A percentile compares a stretch with the other conserved stretches of the same genome.
These are phyloP conservation scores for Phialophora expanda DNA, from an alignment of 2,329 filamentous ascomycete species.

Conservation along the genomic window DNA sequence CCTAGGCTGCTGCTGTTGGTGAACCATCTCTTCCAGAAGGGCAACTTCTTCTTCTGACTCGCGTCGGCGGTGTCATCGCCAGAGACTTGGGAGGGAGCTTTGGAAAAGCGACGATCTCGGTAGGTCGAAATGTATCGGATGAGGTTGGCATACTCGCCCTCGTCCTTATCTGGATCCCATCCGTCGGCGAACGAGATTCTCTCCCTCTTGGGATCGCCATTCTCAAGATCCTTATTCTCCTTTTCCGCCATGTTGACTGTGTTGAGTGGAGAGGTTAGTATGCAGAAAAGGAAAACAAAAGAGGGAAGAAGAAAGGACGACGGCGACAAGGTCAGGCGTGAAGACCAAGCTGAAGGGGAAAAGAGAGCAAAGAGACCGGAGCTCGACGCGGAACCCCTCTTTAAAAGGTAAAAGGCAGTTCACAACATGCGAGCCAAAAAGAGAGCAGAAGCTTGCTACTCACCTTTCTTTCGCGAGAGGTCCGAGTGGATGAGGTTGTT, in stretches of 20 bases:
- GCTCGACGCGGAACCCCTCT: constrained; percentile 39
- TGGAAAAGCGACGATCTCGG: constrained; percentile 61
- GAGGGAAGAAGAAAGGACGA: constrained; percentile 35
- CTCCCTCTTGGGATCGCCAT: constrained; percentile 41
- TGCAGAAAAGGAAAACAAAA: constrained; percentile 36
- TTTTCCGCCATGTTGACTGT: constrained; percentile 41
- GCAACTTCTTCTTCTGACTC: constrained; percentile 55
- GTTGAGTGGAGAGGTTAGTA: constrained; percentile 40
- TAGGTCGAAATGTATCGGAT: constrained; percentile 72
- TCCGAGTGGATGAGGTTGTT: constrained; percentile 21
- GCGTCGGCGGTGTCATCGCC: constrained; percentile 51
- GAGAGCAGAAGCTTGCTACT: constrained; percentile 34
- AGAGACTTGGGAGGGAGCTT: constrained; percentile 48
- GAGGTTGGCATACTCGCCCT: constrained; percentile 68
- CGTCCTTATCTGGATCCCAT: constrained; percentile 42
- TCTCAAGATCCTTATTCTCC: constrained; percentile 42
- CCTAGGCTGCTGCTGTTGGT: constrained; percentile 37
- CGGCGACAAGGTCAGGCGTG: constrained; percentile 39
- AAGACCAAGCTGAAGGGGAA: constrained; percentile 41
- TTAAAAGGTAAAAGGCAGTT: constrained; percentile 40
- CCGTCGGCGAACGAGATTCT: constrained; percentile 42
- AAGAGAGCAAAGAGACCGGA: constrained; percentile 32
- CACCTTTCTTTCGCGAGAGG: constrained; percentile 34
- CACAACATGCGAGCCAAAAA: constrained; percentile 38
- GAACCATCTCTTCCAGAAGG: constrained; percentile 65